phyloP scores from a whole-genome alignment of 2,329 filamentous ascomycete species.

The Byssothecium circinans region DNA sequence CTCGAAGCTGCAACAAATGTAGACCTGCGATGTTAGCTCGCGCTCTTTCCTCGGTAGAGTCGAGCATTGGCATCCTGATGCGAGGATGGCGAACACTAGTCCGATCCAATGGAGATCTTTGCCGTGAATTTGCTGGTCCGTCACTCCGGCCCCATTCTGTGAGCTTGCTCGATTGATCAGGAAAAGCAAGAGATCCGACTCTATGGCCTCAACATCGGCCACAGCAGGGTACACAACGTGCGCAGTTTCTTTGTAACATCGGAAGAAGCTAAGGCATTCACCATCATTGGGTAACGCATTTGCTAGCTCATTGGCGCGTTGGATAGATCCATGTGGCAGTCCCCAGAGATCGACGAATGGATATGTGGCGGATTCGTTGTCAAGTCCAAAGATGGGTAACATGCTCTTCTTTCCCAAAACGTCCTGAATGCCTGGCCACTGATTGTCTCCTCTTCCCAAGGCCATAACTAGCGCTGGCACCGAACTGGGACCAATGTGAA shows the following conservation, averaged over 20 bases:
- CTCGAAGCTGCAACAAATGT: slow-evolving; percentile 67
- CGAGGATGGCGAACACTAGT: slow-evolving; percentile 63
- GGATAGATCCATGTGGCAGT: slow-evolving; percentile 59
- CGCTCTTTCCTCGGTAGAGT: slow-evolving; percentile 60
- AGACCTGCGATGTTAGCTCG: slow-evolving; percentile 66
- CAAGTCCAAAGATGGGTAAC: slow-evolving; percentile 63
- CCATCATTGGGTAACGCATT: slow-evolving; percentile 61
- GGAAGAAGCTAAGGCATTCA: slow-evolving; percentile 61
- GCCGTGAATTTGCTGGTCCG: slow-evolving; percentile 59
- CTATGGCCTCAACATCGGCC: slow-evolving; percentile 58
- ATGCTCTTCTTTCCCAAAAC: slow-evolving; percentile 62
- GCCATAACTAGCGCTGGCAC: slow-evolving; percentile 63
- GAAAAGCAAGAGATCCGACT: slow-evolving; percentile 57
- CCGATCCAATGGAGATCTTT: slow-evolving; percentile 62
- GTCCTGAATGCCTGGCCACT: slow-evolving; percentile 58
- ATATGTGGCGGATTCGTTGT: slow-evolving; percentile 66
- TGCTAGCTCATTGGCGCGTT: slow-evolving; percentile 60
- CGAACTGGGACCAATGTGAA: slow-evolving; percentile 63
- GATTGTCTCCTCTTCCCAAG: slow-evolving; percentile 47
- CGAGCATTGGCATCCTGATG: slow-evolving; percentile 64
- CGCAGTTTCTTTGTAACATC: slow-evolving; percentile 60
- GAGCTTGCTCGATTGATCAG: slow-evolving; percentile 54
- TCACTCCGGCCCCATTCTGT: slow-evolving; percentile 48
- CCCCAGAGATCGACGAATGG: slow-evolving; percentile 68
- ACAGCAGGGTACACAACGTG: slow-evolving; percentile 64